Evolutionary conservation across 345 rosid species (phyloP), one percentile per base, ranked within the genome.

Genomic region (Adansonia digitata): DNA sequence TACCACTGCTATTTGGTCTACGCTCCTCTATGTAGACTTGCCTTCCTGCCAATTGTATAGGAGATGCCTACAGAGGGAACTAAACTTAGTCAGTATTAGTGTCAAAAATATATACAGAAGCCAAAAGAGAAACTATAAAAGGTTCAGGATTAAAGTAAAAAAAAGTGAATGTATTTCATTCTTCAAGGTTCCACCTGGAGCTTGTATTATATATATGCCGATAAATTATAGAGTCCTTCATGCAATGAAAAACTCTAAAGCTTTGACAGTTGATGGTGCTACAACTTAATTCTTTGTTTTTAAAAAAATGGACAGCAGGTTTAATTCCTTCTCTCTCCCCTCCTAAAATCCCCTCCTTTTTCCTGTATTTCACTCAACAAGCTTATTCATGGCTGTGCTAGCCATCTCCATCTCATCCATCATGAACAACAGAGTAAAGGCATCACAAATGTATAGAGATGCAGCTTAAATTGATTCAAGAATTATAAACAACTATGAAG

Each of bases 21-120:
- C 99, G 91, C 85, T 90, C 99, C 78, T 95, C 99, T 3, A 95
- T 86, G 84, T 85, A 95, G 29, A 92, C 88, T 75, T 89, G 90
- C 78, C 94, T 90, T 79, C 98, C 97, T 49, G 91, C 93, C 84
- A 95, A 81, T 77, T 88, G 89, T 77, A 95, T 86, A 0, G 98
- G 98, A 82, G 99, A 95, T 71, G 97, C 92, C 98, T 94, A 68
- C 11, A 71, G 42, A 22, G 65, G 73, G 18, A 29, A 68, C 55
- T 26, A 48, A 45, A 69, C 13, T 7, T 48, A 15, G 39, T 45
- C 24, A 14, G 59, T 7, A 48, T 49, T 51, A 70, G 7, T 18
- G 39, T 53, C 2, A 39, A 35, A 71, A 24, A 72, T 56, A 35
- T 20, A 7, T 15, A 67, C 22, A 65, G n/a, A 43, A 7, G 14